Evolutionary conservation across 1,284 basidiomycete genomes (phyloP).

Genomic region (Rhodotorula sp.): DNA sequence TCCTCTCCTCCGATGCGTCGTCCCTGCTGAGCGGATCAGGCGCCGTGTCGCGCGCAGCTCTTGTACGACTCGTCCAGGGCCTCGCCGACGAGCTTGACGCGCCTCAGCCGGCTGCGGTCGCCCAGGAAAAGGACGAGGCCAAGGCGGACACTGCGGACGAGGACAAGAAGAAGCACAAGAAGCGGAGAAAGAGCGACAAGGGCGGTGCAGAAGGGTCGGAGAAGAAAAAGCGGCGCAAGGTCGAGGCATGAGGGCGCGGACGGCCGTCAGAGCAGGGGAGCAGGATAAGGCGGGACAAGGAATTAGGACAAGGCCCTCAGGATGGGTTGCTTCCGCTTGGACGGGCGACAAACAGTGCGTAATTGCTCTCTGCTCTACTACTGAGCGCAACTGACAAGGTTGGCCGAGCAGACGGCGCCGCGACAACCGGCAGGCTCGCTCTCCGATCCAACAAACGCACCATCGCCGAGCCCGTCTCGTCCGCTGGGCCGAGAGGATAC

Average conservation of each 20-base stretch:
- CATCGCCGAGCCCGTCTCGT: no score
- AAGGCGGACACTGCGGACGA: neutral
- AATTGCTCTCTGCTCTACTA: no score
- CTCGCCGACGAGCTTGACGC: slow-evolving; percentile 8
- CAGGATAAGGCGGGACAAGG: no score
- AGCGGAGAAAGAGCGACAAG: slow-evolving; percentile 28
- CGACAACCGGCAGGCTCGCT: no score
- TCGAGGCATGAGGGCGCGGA: slow-evolving; percentile 1
- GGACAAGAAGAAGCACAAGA: slow-evolving; percentile 16
- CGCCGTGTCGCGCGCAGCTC: slow-evolving; percentile 15
- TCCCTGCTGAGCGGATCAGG: slow-evolving; percentile 21
- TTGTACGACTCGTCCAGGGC: slow-evolving; percentile 20
- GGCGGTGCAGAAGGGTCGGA: neutral
- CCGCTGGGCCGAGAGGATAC: no score
- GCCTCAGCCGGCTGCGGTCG: neutral
- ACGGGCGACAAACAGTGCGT: no score
- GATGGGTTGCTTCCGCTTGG: no score
- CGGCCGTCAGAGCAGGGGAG: no score
- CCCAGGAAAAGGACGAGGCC: neutral
- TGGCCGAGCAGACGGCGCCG: no score
- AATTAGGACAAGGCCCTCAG: no score
- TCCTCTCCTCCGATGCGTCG: slow-evolving; percentile 17
- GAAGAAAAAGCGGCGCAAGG: slow-evolving; percentile 27
- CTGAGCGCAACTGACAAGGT: no score
- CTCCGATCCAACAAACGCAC: no score